Base-by-base conservation (phyloP, 306 rosid genomes). In the Fagus crenata region DNA sequence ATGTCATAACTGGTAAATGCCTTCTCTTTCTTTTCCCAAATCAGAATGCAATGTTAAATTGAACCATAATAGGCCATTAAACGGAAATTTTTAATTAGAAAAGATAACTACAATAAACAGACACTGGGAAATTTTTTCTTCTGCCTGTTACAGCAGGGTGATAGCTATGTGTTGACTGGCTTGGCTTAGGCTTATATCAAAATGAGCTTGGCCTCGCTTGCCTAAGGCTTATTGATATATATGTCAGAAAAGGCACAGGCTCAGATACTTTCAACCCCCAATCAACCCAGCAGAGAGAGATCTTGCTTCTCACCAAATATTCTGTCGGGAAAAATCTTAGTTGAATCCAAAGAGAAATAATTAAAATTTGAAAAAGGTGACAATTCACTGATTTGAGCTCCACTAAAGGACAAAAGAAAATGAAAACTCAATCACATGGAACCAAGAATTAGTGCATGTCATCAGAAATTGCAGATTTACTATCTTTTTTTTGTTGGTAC, bases 1-100 rank as follows among this genome's bases (percentile, higher is more conserved):
- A 67, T 3, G 2, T 60, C 22, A 56, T 65, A 65, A 54, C 56
- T 28, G 33, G 71, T 77, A 71, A 81, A 31, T 17, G 18, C 40
- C 22, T 35, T 12, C 22, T 63, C 42, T 63, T 49, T 58, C 18
- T 22, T 31, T 40, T 39, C 67, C 49, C 18, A 69, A 59, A 51
- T 18, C 55, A 6, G 55, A 53, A 65, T 31, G 63, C 58, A 49
- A 14, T 46, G 4, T 74, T 36, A 63, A 63, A 69, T 49, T 32
- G 28, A 69, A 69, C 63, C 80, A 22, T 63, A 14, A 63, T 63
- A 12, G 41, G 28, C 7, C 36, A 35, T 63, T 36, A 63, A 15
- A 63, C 69, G 33, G 42, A 63, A 33, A 63, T 42, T 61, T 61
- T 14, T 15, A 35, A 35, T 5, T 63, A 35, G 18, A 63, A 14